Conservation (phyloP, 495 filamentous ascomycete species). For the Tetracladium setigerum region DNA sequence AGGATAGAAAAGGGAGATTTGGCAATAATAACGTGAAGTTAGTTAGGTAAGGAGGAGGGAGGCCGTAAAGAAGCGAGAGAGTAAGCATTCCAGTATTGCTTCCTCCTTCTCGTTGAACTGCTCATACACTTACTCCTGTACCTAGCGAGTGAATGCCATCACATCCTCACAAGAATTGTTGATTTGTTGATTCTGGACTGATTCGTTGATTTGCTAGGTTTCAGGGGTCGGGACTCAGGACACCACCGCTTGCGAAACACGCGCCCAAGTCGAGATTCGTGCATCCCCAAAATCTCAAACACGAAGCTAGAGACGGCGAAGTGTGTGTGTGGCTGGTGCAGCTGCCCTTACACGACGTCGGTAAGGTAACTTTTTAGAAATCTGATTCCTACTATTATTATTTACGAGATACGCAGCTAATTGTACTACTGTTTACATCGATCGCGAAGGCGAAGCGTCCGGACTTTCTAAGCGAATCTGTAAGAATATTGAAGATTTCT, state of each 20-base stretch:
- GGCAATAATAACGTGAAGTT: background rate
- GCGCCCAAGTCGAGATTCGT: conserved; percentile 11
- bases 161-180: background rate
- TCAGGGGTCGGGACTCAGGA: background rate
- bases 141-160: background rate
- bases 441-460: background rate
- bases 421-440: background rate
- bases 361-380: too few relatives aligned
- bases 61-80: background rate
- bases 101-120: background rate
- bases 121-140: background rate
- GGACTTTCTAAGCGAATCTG: too few relatives aligned
- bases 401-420: background rate
- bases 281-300: conserved; percentile 18
- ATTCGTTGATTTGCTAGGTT: background rate
- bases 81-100: background rate
- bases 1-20: background rate
- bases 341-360: background rate
- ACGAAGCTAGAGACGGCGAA: conserved; percentile 11
- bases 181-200: background rate
- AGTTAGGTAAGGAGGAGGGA: background rate
- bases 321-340: background rate
- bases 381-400: too few relatives aligned
- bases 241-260: conserved; percentile 14
- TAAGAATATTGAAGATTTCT: too few relatives aligned